Base-by-base conservation (phyloP, 768 basidiomycete genomes). In the Pisolithus microcarpus region DNA sequence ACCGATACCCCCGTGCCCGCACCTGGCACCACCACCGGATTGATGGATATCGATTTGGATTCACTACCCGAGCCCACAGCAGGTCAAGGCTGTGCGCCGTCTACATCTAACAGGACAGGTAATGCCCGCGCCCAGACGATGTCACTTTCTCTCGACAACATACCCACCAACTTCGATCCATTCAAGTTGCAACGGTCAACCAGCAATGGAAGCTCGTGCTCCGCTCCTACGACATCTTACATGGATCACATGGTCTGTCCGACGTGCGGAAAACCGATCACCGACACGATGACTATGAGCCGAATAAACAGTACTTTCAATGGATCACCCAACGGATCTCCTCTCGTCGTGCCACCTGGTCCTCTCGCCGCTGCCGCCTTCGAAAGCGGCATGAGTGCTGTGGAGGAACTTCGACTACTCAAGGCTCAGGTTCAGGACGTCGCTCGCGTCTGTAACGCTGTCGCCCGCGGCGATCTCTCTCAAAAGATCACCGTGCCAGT, bases 381-480 rank as follows among this genome's bases (percentile, higher is more conserved):
- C 49, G 79, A 81, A 64, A 75, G 75, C 55, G 80, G 79, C 45
- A 75, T 83, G 75, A 80, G 78, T 52, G 81, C 81, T n/a, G 79
- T 83, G 11, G 82, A 88, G 64, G 88, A 92, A 68, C 75, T 91
- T 31, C 78, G 77, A 57, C 66, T 90, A 34, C 77, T 92, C 52
- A 88, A 88, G 65, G 85, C 87, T 19, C 90, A 91, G 69, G 87
- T 91, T 0, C 85, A 89, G 70, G 74, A 89, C 58, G 85, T 88
- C 43, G 85, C 85, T 18, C 72, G 86, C 28, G 87, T 89, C 31
- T 89, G 87, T 65, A 85, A 85, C 62, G 87, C 87, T 16, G 86
- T 88, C 46, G 87, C 86, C 2, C 72, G 77, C 4, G 87, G 87
- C 8, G 85, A 88, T 58, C 63, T 89, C 50, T 83, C 81, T 46